phyloP scores from a whole-genome alignment of 2,329 filamentous ascomycete species.

The Pyrenochaeta sp. region DNA sequence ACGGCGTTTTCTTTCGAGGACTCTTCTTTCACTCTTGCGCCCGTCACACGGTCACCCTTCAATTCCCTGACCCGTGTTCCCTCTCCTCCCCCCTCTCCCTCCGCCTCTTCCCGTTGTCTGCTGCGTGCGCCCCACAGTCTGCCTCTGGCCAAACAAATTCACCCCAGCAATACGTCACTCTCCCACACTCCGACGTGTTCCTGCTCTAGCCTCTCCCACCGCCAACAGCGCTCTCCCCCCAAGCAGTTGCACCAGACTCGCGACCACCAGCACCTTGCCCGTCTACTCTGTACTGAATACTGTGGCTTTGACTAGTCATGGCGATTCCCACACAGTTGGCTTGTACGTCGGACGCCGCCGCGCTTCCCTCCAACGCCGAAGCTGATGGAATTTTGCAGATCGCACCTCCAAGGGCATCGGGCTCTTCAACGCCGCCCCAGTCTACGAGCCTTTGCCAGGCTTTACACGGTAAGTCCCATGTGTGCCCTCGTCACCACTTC shows the following conservation, averaged over 20 bases:
- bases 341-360: slow-evolving; percentile 61
- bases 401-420: slow-evolving; percentile 97
- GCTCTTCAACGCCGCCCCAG: slow-evolving; percentile 87
- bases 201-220: slow-evolving; percentile 40
- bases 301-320: slow-evolving; percentile 96
- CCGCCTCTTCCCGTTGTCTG: slow-evolving; percentile 38
- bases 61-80: slow-evolving; percentile 29
- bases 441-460: slow-evolving; percentile 84
- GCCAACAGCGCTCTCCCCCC: slow-evolving; percentile 31
- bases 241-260: slow-evolving; percentile 39
- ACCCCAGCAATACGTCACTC: slow-evolving; percentile 41
- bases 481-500: slow-evolving; percentile 1
- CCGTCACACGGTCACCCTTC: slow-evolving; percentile 34
- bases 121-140: slow-evolving; percentile 44
- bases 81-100: slow-evolving; percentile 8
- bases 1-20: slow-evolving; percentile 28
- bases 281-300: slow-evolving; percentile 47
- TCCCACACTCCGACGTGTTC: slow-evolving; percentile 37
- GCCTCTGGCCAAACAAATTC: slow-evolving; percentile 28
- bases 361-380: slow-evolving; percentile 1
- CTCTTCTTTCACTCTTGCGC: slow-evolving; percentile 16
- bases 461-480: slow-evolving; percentile 65
- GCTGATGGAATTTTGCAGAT: slow-evolving; percentile 57
- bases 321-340: slow-evolving; percentile 92
- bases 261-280: slow-evolving; percentile 43